Evolutionary conservation across 1,284 basidiomycete genomes (phyloP), one percentile per base, ranked within the genome.

Genomic region (Trichosporon ovoides): DNA sequence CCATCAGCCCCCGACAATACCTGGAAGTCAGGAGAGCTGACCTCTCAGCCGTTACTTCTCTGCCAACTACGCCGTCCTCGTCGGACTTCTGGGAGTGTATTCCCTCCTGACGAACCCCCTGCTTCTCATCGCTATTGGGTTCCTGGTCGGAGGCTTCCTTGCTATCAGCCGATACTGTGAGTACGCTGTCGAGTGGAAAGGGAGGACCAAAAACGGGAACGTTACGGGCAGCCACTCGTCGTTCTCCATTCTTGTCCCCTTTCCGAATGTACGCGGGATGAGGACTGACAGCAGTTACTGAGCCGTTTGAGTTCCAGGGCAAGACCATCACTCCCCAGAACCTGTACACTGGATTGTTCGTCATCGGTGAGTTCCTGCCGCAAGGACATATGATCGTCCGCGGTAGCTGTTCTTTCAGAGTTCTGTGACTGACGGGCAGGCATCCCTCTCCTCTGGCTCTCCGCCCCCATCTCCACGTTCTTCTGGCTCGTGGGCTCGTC

Each of bases 31-130:
- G n/a, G n/a, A n/a, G n/a, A n/a, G n/a, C 55, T 43, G 3, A 88
- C 89, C 91, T 80, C 92, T 91, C 80, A 92, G 91, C 36, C 86
- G 89, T 56, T 92, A 92, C 78, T 93, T 91, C 78, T 91, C 89
- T 60, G 88, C 89, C 64, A 97, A 97, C 79, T 97, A 97, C 78
- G 84, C 86, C 40, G 78, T 96, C 69, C 83, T 98, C 67, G 81
- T 97, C 18, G 85, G 82, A 53, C 76, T 87, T 49, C 83, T 98
- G 56, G 89, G 86, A 16, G 84, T 98, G 58, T 98, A 97, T 76
- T 90, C 93, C 14, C 76, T 98, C 40, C 76, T 98, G 68, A 91
- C 88, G 61, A 93, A 89, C 77, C 83, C 83, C 7, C 76, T 85
- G 37, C 85, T 98, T 46, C 83, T 98, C 62, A 81, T 95, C 68